Percentiles rank a stretch among this genome's conserved stretches.
Conservation (phyloP, 2,329 filamentous ascomycete species). For the Cladobotryum protrusum region DNA sequence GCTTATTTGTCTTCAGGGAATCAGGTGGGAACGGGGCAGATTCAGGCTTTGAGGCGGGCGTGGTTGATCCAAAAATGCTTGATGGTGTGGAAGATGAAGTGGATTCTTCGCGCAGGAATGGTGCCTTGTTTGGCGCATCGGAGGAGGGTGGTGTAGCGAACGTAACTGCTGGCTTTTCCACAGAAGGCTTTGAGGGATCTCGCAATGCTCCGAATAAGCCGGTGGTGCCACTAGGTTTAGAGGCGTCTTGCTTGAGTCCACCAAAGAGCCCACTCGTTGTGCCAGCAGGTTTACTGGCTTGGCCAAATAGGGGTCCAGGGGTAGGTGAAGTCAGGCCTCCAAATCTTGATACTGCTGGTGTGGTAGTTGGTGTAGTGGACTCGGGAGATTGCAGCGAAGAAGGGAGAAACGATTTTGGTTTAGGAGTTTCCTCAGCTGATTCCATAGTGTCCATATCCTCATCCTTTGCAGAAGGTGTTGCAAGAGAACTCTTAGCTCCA, state of each 20-base stretch:
- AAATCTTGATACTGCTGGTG: constrained; percentile 45
- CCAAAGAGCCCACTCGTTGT: constrained; percentile 25
- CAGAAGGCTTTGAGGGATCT: constrained; percentile 15
- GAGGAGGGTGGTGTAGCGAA: constrained; percentile 46
- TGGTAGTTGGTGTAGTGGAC: constrained; percentile 45
- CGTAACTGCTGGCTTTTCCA: constrained; percentile 19
- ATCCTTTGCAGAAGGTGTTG: constrained; percentile 37
- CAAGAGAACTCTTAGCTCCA: constrained; percentile 30
- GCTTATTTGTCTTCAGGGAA: constrained; percentile 2
- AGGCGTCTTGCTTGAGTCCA: constrained; percentile 13
- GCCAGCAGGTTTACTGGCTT: constrained; percentile 23
- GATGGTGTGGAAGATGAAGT: constrained; percentile 46
- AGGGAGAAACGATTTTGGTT: constrained; percentile 28
- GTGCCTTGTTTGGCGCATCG: constrained; percentile 48
- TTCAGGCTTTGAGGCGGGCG: constrained; percentile 18
- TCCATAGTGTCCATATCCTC: constrained; percentile 45
- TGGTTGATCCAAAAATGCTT: constrained; percentile 24
- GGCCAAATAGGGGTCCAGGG: constrained; percentile 29
- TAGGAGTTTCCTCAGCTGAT: constrained; percentile 29
- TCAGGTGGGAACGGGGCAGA: constrained; percentile 13
- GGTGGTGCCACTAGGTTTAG: constrained; percentile 19
- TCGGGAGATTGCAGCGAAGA: constrained; percentile 20
- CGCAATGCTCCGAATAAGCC: constrained; percentile 18
- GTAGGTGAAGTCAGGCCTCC: constrained; percentile 31
- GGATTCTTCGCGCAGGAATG: constrained; percentile 44